phyloP scores from a whole-genome alignment of 331 rosid species.

The Quercus lobata region DNA sequence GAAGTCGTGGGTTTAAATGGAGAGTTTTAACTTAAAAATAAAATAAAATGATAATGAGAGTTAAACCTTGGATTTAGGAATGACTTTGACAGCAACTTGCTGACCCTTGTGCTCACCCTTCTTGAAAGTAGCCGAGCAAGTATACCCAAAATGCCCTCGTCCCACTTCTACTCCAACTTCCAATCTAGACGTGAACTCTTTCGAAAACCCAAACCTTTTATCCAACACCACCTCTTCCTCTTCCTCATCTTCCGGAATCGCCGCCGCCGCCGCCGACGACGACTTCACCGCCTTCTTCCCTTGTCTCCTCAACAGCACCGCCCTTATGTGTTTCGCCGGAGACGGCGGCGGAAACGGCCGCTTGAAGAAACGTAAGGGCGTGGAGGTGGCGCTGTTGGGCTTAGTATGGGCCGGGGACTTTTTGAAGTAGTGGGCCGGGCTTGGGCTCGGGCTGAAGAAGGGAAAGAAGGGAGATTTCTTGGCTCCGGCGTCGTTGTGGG shows the following conservation, averaged over 20 bases:
- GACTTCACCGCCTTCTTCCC: constrained; percentile 54
- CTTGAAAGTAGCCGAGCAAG: constrained; percentile 93
- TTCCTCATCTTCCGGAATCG: constrained; percentile 68
- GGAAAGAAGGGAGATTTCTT: constrained; percentile 81
- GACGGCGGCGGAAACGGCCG: constrained; percentile 95
- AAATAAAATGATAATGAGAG: not conserved
- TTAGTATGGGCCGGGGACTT: constrained; percentile 43
- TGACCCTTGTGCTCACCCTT: constrained; percentile 92
- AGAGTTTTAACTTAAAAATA: too few relatives aligned
- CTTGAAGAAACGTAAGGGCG: constrained; percentile 86
- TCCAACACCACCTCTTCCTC: constrained; percentile 69
- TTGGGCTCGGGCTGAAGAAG: constrained; percentile 82
- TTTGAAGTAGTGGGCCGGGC: constrained; percentile 69
- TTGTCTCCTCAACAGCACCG: constrained; percentile 74
- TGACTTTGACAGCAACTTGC: constrained; percentile 91
- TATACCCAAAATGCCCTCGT: constrained; percentile 99
- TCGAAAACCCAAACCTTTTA: constrained; percentile 94
- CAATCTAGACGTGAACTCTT: constrained; percentile 67
- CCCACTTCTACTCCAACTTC: constrained; percentile 97
- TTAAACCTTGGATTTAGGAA: constrained; percentile 89
- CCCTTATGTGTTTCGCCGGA: constrained; percentile 91
- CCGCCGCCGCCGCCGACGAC: constrained; percentile 36
- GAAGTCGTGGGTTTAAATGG: too few relatives aligned
- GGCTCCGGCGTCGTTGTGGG: constrained; percentile 7
- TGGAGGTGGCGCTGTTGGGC: constrained; percentile 67